Conservation (phyloP, 352 stramenopile genomes). For the Pythium dissotocum region DNA sequence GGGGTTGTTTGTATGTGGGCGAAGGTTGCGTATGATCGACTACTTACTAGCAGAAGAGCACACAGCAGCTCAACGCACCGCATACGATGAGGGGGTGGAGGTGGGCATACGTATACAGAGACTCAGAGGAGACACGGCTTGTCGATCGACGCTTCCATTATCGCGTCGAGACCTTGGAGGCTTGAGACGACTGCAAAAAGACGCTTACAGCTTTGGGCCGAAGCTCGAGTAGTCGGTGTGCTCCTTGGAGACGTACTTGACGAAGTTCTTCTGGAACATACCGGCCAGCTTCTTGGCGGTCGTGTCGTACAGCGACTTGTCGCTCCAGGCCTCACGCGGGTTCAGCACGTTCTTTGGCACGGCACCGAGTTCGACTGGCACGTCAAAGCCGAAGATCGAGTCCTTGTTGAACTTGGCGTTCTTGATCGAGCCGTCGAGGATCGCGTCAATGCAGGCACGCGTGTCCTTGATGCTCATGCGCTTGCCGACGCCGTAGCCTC, state of each 20-base stretch:
- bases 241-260: slow-evolving; percentile 94
- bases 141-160: slow-evolving; percentile 21
- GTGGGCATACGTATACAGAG: slow-evolving; percentile 12
- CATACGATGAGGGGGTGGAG: background rate
- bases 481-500: slow-evolving; percentile 94
- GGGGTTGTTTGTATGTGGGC: background rate
- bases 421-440: slow-evolving; percentile 71
- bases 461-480: slow-evolving; percentile 95
- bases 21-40: slow-evolving; percentile 3
- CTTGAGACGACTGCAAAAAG: background rate
- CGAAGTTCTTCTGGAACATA: slow-evolving; percentile 84
- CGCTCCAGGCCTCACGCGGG: slow-evolving; percentile 69
- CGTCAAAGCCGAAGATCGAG: slow-evolving; percentile 71
- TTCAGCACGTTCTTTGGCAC: slow-evolving; percentile 77
- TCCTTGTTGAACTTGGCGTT: slow-evolving; percentile 64
- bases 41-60: background rate
- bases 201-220: slow-evolving; percentile 85
- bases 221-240: slow-evolving; percentile 96
- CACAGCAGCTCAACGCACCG: background rate
- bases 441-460: slow-evolving; percentile 73
- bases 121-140: background rate
- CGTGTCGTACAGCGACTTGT: slow-evolving; percentile 79
- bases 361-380: slow-evolving; percentile 56
- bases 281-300: slow-evolving; percentile 73
- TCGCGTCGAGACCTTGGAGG: slow-evolving; percentile 11